Conservation (phyloP, 129 eudicot genomes). For the Escallonia rubra region DNA sequence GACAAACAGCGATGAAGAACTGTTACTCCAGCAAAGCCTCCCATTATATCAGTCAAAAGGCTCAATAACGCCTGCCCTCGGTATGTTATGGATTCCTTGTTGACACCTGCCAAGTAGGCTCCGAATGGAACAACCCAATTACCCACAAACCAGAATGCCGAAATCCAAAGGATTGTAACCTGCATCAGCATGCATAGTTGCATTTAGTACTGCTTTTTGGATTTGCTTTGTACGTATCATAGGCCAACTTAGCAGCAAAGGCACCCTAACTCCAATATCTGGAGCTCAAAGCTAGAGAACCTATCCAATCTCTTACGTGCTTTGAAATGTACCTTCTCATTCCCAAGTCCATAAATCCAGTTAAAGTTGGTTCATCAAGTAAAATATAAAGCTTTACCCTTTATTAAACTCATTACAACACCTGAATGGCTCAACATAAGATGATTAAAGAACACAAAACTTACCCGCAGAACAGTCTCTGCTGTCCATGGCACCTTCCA, state of each 20-base stretch:
- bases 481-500: slow-evolving; percentile 62
- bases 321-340: neutral
- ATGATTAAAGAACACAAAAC: neutral
- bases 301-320: neutral
- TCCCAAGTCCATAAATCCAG: no score
- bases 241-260: neutral
- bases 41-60: slow-evolving; percentile 49
- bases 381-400: neutral
- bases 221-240: neutral
- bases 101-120: slow-evolving; percentile 45
- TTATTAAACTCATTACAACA: neutral
- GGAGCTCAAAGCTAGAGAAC: neutral
- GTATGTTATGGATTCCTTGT: slow-evolving; percentile 37
- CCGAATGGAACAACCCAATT: slow-evolving; percentile 55
- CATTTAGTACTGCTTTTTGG: neutral
- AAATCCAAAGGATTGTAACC: slow-evolving; percentile 55
- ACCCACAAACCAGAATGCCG: slow-evolving; percentile 64
- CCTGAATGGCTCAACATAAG: neutral
- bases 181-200: slow-evolving; percentile 17
- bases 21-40: slow-evolving; percentile 52
- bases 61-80: slow-evolving; percentile 58
- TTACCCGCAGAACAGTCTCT: slow-evolving; percentile 53
- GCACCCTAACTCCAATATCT: neutral
- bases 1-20: slow-evolving; percentile 53
- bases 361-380: neutral